Conservation (phyloP, 2,329 filamentous ascomycete genomes). For the Sclerotinia subarctica region DNA sequence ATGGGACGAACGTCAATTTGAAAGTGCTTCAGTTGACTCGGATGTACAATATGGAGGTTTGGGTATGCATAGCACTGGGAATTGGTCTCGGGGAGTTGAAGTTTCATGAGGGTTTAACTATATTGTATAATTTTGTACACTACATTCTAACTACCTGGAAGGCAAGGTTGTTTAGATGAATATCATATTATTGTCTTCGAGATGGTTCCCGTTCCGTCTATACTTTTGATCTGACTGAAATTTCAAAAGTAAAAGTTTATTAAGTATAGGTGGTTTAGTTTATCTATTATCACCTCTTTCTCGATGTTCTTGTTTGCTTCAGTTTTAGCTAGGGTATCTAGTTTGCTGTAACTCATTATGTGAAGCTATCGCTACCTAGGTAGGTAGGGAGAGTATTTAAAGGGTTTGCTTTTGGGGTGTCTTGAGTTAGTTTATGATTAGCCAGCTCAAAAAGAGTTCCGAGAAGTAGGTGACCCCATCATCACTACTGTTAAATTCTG, state of each 20-base stretch:
- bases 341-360: no score
- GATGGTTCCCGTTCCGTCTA: background rate
- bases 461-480: no score
- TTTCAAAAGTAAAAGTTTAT: background rate
- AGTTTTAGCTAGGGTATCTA: no score
- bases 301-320: no score
- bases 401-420: no score
- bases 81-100: conserved; percentile 5
- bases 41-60: conserved; percentile 18
- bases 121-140: conserved; percentile 19
- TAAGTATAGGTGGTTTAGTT: background rate
- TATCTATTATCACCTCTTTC: no score
- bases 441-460: no score
- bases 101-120: conserved; percentile 2
- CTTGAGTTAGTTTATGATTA: no score
- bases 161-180: background rate
- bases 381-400: no score
- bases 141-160: background rate
- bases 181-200: background rate
- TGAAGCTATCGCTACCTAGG: no score
- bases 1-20: conserved; percentile 32
- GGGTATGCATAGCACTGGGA: conserved; percentile 9
- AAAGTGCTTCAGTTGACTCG: conserved; percentile 41
- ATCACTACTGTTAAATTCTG: no score
- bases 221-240: no score